A percentile compares a stretch with the other conserved stretches of the same genome.
Conservation (phyloP, 345 rosid species). For the Durio zibethinus region DNA sequence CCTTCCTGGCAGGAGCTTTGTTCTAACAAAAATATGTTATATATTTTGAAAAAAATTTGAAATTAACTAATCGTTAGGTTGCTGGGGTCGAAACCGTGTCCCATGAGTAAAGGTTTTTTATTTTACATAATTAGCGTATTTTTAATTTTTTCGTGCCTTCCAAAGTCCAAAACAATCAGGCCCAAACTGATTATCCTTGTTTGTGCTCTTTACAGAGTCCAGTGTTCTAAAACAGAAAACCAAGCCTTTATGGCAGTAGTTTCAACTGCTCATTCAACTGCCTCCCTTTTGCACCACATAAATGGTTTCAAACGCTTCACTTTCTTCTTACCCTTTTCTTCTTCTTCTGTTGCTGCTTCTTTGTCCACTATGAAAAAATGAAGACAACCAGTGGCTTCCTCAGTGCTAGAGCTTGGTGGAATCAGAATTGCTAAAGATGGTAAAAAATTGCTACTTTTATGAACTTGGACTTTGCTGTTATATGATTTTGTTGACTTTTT, state of each 20-base stretch:
- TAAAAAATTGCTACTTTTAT: slow-evolving; percentile 11
- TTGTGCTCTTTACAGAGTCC: neutral
- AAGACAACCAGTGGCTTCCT: slow-evolving; percentile 56
- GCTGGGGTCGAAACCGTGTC: too few species aligned
- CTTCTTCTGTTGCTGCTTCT: slow-evolving; percentile 32
- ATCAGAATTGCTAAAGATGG: slow-evolving; percentile 69
- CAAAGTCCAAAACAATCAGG: too few species aligned
- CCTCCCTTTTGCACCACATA: neutral
- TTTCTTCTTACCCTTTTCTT: slow-evolving; percentile 31
- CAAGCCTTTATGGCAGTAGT: neutral
- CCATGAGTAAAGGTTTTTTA: too few species aligned
- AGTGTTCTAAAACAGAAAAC: neutral
- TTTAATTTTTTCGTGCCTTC: too few species aligned
- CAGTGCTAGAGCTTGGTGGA: slow-evolving; percentile 67
- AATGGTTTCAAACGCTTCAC: slow-evolving; percentile 7
- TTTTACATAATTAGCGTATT: too few species aligned
- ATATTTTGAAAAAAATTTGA: too few species aligned
- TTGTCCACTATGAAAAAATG: slow-evolving; percentile 38
- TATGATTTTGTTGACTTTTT: neutral
- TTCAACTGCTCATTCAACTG: neutral
- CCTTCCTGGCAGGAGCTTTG: too few species aligned
- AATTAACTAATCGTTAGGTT: too few species aligned
- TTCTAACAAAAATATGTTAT: too few species aligned
- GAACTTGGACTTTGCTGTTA: neutral
- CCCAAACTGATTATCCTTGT: neutral